phyloP scores from a whole-genome alignment of 805 yeast species.

The Candida dendrica region DNA sequence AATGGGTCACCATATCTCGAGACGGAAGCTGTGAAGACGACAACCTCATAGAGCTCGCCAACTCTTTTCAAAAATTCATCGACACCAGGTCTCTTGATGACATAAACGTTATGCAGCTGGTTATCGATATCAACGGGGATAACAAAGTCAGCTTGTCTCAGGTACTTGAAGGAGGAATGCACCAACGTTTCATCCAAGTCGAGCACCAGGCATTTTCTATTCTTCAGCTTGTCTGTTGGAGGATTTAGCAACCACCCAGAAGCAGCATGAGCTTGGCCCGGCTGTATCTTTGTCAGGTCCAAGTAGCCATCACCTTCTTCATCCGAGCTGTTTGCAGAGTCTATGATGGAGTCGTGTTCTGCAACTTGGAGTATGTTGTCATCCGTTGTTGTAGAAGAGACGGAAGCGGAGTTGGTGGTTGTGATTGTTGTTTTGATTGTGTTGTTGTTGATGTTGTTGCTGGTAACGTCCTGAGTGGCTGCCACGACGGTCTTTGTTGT shows the following conservation, averaged over 20 bases:
- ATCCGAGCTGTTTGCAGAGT: slow-evolving; percentile 12
- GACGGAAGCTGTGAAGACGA: slow-evolving; percentile 94
- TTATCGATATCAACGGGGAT: slow-evolving; percentile 96
- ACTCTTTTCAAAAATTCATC: slow-evolving; percentile 83
- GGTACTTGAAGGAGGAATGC: slow-evolving; percentile 87
- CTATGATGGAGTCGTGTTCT: slow-evolving; percentile 1
- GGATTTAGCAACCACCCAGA: slow-evolving; percentile 63
- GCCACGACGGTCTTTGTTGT: slow-evolving; percentile 1
- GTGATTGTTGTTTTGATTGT: not conserved
- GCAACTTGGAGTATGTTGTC: not conserved
- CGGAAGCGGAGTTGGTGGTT: not conserved
- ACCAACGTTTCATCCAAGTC: slow-evolving; percentile 96
- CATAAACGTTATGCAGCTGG: slow-evolving; percentile 89
- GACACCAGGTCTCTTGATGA: slow-evolving; percentile 95
- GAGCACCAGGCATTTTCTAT: slow-evolving; percentile 78
- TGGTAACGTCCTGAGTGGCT: not conserved
- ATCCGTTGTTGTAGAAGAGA: not conserved
- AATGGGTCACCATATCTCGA: slow-evolving; percentile 94
- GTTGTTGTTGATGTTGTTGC: slow-evolving; percentile 3
- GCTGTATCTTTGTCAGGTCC: slow-evolving; percentile 60
- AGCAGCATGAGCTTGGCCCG: slow-evolving; percentile 61
- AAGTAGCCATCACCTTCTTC: slow-evolving; percentile 32
- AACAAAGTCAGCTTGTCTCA: slow-evolving; percentile 91
- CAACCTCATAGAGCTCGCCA: slow-evolving; percentile 87
- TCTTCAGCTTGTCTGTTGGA: slow-evolving; percentile 38